Evolutionary conservation across 2,329 filamentous ascomycete species (phyloP).

Genomic region (Aspergillus sp.): DNA sequence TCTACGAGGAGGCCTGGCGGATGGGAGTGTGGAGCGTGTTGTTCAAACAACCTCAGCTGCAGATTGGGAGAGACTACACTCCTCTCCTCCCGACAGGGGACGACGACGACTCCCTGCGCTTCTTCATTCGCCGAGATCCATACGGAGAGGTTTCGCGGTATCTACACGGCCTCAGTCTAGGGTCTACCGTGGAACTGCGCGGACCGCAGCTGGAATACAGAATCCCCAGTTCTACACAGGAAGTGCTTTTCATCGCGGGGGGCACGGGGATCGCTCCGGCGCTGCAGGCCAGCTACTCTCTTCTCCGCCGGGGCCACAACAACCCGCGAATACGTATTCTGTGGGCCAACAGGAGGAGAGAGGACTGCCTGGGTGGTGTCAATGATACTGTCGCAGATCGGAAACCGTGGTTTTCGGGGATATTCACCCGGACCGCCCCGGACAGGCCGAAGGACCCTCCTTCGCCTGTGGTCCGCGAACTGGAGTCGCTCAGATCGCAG

Average conservation of each 20-base stretch:
- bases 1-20: conserved; percentile 43
- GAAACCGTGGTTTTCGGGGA: conserved; percentile 22
- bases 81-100: conserved; percentile 50
- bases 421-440: conserved; percentile 13
- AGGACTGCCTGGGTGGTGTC: conserved; percentile 55
- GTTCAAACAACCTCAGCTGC: conserved; percentile 86
- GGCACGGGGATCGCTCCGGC: conserved; percentile 90
- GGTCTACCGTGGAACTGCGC: conserved; percentile 61
- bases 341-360: conserved; percentile 65
- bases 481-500: conserved; percentile 52
- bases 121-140: conserved; percentile 69
- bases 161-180: conserved; percentile 54
- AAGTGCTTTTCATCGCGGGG: conserved; percentile 76
- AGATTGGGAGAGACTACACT: conserved; percentile 87
- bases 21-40: conserved; percentile 78
- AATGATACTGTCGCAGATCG: conserved; percentile 37
- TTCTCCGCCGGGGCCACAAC: conserved; percentile 33
- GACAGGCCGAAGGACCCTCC: conserved; percentile 3
- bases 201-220: conserved; percentile 66
- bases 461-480: conserved; percentile 47
- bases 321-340: conserved; percentile 57
- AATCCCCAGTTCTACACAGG: conserved; percentile 45
- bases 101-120: conserved; percentile 45
- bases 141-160: conserved; percentile 82
- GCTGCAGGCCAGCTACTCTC: conserved; percentile 62